Evolutionary conservation across 257 asterid genomes (phyloP), one percentile per base, ranked within the genome.

Genomic region (Handroanthus guayacan): DNA sequence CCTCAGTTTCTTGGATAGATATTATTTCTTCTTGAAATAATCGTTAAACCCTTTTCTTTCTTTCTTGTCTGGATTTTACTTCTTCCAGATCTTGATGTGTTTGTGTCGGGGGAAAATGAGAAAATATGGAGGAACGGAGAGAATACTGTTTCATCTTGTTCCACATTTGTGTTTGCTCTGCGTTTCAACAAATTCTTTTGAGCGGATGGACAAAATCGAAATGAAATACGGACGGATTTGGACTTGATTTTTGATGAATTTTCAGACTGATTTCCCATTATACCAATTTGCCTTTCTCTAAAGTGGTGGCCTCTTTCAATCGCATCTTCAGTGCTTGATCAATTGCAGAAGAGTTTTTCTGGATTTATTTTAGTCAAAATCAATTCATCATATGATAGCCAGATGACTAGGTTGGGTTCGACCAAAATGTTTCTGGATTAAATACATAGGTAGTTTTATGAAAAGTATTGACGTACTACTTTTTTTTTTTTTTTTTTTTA

Each of bases 1-100:
- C 82, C 85, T 65, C 82, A 6, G 0, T 58, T 51, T 47, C 37
- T 60, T 61, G 0, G 3, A 0, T 5, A 14, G 16, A 36, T 14
- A 8, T 4, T 9, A 7, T 18, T 5, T 14, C 14, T 52, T 34
- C 47, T 9, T 0, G 38, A 17, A 18, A 11, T 66, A 11, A 16
- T 66, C 10, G 3, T 17, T 3, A 50, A 51, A 0, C 37, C 10
- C 18, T 51, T 52, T 50, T 3, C 10, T 11, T 25, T 5, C 16
- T 2, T 65, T 39, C 1, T 9, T 7, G 4, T 3, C 0, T 0
- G 14, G 4, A 3, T 36, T 51, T 11, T 13, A 3, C 39, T 16
- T 44, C 25, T n/a, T 64, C 52, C 70, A 6, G 72, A 66, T 44
- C 41, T 68, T 34, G 45, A 68, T 18, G 11, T 11, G 43, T 31